Percentiles rank a stretch among this genome's conserved stretches.
Evolutionary conservation across 2,329 filamentous ascomycete species (phyloP).

Genomic region (Rosellinia necatrix): DNA sequence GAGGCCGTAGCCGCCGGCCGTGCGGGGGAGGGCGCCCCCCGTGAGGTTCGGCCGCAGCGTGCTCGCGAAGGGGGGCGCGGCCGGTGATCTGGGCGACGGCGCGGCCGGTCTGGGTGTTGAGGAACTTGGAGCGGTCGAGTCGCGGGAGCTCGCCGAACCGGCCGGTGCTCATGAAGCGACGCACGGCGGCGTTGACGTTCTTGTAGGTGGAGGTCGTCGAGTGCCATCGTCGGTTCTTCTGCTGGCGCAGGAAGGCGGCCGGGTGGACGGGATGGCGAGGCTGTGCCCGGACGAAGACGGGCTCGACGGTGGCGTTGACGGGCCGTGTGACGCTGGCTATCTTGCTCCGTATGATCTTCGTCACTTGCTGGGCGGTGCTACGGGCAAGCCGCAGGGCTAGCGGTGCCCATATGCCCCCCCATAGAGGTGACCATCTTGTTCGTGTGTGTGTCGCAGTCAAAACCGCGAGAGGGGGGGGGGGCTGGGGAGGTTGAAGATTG

Average conservation of each 20-base stretch:
- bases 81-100: constrained; percentile 67
- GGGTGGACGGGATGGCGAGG: constrained; percentile 59
- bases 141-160: constrained; percentile 41
- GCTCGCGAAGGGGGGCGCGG: constrained; percentile 82
- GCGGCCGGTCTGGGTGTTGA: constrained; percentile 54
- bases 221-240: constrained; percentile 56
- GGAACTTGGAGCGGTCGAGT: constrained; percentile 55
- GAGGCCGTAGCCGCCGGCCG: constrained; percentile 84
- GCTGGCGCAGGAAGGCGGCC: constrained; percentile 54
- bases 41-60: constrained; percentile 91
- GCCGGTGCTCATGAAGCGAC: constrained; percentile 56
- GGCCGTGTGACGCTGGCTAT: constrained; percentile 51
- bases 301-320: constrained; percentile 52
- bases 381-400: constrained; percentile 60
- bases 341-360: constrained; percentile 56
- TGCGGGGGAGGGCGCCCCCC: constrained; percentile 80
- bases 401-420: constrained; percentile 62
- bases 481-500: no score
- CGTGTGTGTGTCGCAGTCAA: constrained; percentile 36
- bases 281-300: constrained; percentile 49
- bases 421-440: constrained; percentile 56
- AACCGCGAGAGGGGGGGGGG: constrained; percentile 13
- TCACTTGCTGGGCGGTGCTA: constrained; percentile 56
- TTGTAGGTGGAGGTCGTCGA: constrained; percentile 48
- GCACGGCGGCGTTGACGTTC: constrained; percentile 51